phyloP scores from a whole-genome alignment of 345 rosid genomes.

The Syzygium aromaticum region DNA sequence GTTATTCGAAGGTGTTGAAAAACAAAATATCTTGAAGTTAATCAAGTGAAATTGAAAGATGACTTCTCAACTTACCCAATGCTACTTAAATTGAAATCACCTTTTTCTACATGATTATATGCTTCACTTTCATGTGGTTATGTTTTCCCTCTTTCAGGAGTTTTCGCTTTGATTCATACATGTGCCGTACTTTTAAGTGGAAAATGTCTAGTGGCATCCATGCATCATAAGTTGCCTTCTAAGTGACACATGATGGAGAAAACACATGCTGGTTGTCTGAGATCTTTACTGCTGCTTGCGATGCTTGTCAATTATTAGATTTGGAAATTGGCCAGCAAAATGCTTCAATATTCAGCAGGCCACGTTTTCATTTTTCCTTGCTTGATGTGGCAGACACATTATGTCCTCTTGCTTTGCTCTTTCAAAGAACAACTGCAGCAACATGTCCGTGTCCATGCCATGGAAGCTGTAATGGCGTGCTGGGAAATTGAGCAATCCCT shows the following conservation, averaged over 20 bases:
- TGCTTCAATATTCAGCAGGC: neutral
- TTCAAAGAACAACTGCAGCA: conserved; percentile 98
- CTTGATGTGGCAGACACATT: conserved; percentile 59
- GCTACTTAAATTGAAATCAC: neutral
- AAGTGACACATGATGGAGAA: neutral
- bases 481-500: conserved; percentile 98
- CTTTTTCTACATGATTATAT: neutral
- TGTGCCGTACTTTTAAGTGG: neutral
- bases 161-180: neutral
- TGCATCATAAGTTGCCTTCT: neutral
- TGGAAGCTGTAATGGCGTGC: conserved; percentile 99
- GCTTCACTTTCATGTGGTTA: neutral
- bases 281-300: neutral
- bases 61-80: neutral
- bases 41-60: neutral
- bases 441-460: conserved; percentile 97
- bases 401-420: conserved; percentile 82
- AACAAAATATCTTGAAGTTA: neutral
- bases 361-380: neutral
- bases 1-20: neutral
- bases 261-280: neutral
- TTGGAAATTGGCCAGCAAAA: neutral
- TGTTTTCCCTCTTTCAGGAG: neutral
- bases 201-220: neutral
- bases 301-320: neutral